Evolutionary conservation across 345 rosid genomes (phyloP), one percentile per base, ranked within the genome.

Genomic region (Gossypium stocksii): DNA sequence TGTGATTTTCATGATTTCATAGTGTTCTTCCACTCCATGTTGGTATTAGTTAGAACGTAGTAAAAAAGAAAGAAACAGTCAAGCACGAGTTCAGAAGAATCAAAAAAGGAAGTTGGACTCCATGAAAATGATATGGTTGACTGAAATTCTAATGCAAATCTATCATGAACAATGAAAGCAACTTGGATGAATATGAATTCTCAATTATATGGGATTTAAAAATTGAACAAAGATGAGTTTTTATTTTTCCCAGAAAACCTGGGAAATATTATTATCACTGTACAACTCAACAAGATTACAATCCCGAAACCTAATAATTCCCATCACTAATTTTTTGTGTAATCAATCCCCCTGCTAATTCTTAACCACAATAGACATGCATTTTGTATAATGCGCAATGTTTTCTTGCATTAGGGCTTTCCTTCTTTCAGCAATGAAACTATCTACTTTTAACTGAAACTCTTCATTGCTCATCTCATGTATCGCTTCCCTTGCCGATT

Each of bases 401-500:
- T 38, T 49, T 41, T 77, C 73, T 9, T 5, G 56, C 14, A 66
- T 34, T 56, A 60, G 54, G 46, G 61, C 52, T 41, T 45, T 80
- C 77, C 68, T 81, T 56, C 9, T 64, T 44, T 64, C 70, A 44
- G 49, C 61, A 22, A 81, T 81, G 74, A 81, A 84, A 49, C 74
- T 77, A 62, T 84, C 85, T 10, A 84, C 46, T 49, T 46, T 79
- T 70, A 7, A 25, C 29, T 65, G 77, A 64, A 83, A 71, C 77
- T 83, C 81, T 38, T 83, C 83, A 23, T n/a, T 79, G 70, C 81
- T 83, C 71, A 81, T 43, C 22, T 64, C 79, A 29, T 79, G 77
- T 34, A 83, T 79, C 20, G 57, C 53, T 74, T 70, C 57, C 66
- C 78, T 53, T 49, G 60, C 64, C 29, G 27, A 17, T 29, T 53